A percentile compares a stretch with the other conserved stretches of the same genome.
These are phyloP conservation scores for Fistulinella staudtii DNA, from an alignment of 1,284 basidiomycete genomes.

Conservation along the genomic window DNA sequence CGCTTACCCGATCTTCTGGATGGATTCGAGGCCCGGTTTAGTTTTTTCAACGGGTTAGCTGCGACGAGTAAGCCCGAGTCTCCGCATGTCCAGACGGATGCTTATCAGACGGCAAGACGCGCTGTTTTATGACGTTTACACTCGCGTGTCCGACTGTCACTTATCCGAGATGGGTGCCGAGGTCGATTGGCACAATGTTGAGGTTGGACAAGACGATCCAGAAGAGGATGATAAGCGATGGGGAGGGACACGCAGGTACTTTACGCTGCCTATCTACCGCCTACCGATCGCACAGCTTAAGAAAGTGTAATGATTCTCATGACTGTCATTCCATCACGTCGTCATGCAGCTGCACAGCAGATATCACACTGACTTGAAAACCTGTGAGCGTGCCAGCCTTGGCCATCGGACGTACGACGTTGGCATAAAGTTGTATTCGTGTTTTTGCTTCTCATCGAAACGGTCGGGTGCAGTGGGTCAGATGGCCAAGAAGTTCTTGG, in stretches of 20 bases:
- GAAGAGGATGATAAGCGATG: slow-evolving; percentile 49
- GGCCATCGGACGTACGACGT: too few relatives aligned
- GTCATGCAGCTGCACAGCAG: too few relatives aligned
- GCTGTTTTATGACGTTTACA: slow-evolving; percentile 91
- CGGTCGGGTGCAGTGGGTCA: too few relatives aligned
- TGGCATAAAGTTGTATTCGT: too few relatives aligned
- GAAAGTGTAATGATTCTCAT: slow-evolving; percentile 4
- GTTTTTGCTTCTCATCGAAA: too few relatives aligned
- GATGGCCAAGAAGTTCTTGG: too few relatives aligned
- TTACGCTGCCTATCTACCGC: slow-evolving; percentile 63
- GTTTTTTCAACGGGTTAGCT: slow-evolving; percentile 96
- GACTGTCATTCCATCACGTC: too few relatives aligned
- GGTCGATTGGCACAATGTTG: slow-evolving; percentile 72
- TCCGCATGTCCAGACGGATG: background rate
- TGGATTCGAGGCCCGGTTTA: slow-evolving; percentile 75
- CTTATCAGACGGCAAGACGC: slow-evolving; percentile 50
- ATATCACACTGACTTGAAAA: too few relatives aligned
- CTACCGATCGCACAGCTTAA: slow-evolving; percentile 54
- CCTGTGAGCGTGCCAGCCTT: too few relatives aligned
- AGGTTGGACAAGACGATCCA: slow-evolving; percentile 43
- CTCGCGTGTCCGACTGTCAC: slow-evolving; percentile 82
- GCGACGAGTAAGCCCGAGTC: slow-evolving; percentile 70
- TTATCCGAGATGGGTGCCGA: slow-evolving; percentile 76
- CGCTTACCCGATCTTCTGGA: slow-evolving; percentile 78
- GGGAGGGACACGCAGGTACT: slow-evolving; percentile 71